phyloP scores from a whole-genome alignment of 2,329 filamentous ascomycete genomes.

The Talaromyces sp. region DNA sequence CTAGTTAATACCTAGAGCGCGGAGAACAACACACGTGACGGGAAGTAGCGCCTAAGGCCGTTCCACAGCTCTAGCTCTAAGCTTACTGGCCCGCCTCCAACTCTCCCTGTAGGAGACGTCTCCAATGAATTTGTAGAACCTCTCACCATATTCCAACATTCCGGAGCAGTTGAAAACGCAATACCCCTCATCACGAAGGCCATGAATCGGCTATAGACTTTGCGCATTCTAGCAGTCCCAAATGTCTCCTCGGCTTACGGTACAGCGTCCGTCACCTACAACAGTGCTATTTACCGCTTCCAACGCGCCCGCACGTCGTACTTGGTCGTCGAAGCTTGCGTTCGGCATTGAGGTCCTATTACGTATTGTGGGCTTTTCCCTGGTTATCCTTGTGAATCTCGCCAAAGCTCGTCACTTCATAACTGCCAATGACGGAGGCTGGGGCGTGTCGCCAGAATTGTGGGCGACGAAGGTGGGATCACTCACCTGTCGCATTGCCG shows the following conservation, averaged over 20 bases:
- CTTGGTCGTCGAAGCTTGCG: constrained; percentile 42
- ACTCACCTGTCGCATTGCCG: constrained; percentile 32
- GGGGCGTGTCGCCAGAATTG: constrained; percentile 27
- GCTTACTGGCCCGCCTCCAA: background rate
- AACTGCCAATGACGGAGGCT: constrained; percentile 23
- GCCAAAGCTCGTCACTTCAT: constrained; percentile 29
- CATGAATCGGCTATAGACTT: background rate
- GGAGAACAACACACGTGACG: constrained; percentile 10
- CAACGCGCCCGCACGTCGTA: constrained; percentile 57
- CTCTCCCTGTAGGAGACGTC: background rate
- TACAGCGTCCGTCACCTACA: constrained; percentile 64
- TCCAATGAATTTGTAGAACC: background rate
- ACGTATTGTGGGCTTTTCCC: constrained; percentile 41
- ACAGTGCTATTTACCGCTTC: constrained; percentile 92
- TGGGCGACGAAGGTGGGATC: constrained; percentile 32
- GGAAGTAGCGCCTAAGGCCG: constrained; percentile 4
- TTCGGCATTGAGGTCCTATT: constrained; percentile 43
- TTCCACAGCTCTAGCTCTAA: background rate
- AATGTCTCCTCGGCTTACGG: constrained; percentile 55
- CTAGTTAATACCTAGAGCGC: no score
- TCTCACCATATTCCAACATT: background rate
- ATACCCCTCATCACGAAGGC: background rate
- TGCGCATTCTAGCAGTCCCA: constrained; percentile 9
- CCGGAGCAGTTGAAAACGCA: background rate
- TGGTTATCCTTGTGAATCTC: constrained; percentile 34